Evolutionary conservation across 2,329 filamentous ascomycete species (phyloP), one percentile per base, ranked within the genome.

Genomic region (Geoglossum cookeanum): DNA sequence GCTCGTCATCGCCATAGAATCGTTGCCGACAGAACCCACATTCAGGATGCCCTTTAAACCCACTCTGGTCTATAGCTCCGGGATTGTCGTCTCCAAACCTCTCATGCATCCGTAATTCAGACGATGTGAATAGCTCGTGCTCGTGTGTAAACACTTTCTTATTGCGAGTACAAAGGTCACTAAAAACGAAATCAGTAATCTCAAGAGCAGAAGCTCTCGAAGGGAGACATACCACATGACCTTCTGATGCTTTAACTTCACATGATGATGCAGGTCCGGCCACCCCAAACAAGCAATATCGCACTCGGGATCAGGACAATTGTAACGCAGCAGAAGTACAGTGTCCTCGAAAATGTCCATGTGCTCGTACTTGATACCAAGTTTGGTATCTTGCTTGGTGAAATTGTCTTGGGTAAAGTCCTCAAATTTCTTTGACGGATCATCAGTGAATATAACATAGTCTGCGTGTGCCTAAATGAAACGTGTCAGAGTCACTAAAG

Each of bases 61-160:
- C 92, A 32, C 87, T 96, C 73, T 97, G 92, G 64, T 96, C 87
- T 42, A 85, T 75, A 0, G 90, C 85, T 37, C 92, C 91, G 3
- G 91, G 90, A 61, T 84, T 84, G 67, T 97, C 87, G 65, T 98
- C 92, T 58, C 92, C 92, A 61, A 84, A 81, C 60, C 81, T 85
- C 77, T 97, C 94, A 68, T 98, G 92, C 64, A 81, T 85, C 63
- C 86, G 82, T 55, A 97, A 75, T 63, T 91, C 87, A 61, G 83
- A 79, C 60, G 81, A 78, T 0, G 86, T 84, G 68, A 96, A 97
- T 1, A 98, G 77, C 61, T 94, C 87, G 67, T 98, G 92, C 70
- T 98, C 92, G 70, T 98, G 92, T 0, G 92, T 96, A 64, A 98
- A 98, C 37, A 96, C 89, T 67, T 95, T 96, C 72, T 98, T 98